Evolutionary conservation across 371 early-diverging fungal species (phyloP), one percentile per base, ranked within the genome.

Genomic region (Syncephalis plumigaleata): DNA sequence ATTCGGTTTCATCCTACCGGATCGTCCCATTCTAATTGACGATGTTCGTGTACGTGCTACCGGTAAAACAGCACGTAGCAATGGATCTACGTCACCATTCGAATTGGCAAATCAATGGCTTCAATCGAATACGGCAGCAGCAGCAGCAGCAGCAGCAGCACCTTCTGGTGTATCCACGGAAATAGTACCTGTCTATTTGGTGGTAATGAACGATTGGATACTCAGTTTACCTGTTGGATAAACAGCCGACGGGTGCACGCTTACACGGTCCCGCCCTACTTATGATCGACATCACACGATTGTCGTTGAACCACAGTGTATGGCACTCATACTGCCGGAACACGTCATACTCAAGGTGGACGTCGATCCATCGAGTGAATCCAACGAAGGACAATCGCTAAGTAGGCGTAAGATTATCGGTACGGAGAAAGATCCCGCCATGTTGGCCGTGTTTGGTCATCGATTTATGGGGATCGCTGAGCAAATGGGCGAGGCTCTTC

Each of bases 391-490:
- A 16, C 9, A 18, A 1, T 52, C 55, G 31, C 45, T 43, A 27
- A 39, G 23, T 47, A 59, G 63, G 46, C 57, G 59, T 48, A 56
- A 62, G 22, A 57, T 59, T 45, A 61, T 68, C 0, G 70, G 73
- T 0, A 74, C 74, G 2, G 75, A 68, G 48, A 58, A 67, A 56
- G 90, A 89, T 46, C 87, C 88, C 21, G 87, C 93, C 47, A 80
- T 79, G 60, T 66, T 96, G 8, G 76, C 88, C 2, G 83, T 96
- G 16, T 91, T 96, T 58, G 81, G 85, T 0, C 91, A 94, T 64
- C 77, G 97, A 2, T 96, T 96, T 55, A 96, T 96, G 97, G 75
- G 78, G 48, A 94, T 96, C 60, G 97, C 95, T 11, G 93, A 95
- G 55, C 92, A 95, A 63, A 95, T 95, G 96, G 96, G 96, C 13